Evolutionary conservation across 2,329 filamentous ascomycete genomes (phyloP), one percentile per base, ranked within the genome.

Genomic region (Rhytidhysteron rufulum): DNA sequence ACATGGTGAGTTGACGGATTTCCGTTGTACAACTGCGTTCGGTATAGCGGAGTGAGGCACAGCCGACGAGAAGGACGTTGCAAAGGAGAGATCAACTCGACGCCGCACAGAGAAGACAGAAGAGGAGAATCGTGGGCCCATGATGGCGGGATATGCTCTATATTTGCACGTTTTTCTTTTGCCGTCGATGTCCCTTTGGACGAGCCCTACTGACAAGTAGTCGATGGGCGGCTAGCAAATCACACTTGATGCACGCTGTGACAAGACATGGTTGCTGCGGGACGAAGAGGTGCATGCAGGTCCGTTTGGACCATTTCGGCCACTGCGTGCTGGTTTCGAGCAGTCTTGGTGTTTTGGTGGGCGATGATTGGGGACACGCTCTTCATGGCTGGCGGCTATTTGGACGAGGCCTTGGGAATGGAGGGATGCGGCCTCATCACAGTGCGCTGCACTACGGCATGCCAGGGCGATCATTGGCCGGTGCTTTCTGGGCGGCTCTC

Each of bases 81-180:
- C 50, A 42, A 46, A 51, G 50, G 39, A 50, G 50, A 56, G 53
- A 55, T 58, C 53, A 54, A 55, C 50, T 54, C 48, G 45, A 45
- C n/a, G 42, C 45, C 46, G 45, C 39, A 45, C 44, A 45, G 40
- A 35, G 34, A 25, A n/a, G 31, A 33, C 46, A 56, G 49, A 44
- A 47, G 43, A 51, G 51, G 42, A 44, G 45, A 49, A 39, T 47
- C 43, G 46, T 48, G 47, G 48, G 56, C 36, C 37, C 30, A 24
- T 24, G 11, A 8, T 17, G 22, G 29, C 29, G 37, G 37, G 27
- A 22, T 20, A 13, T 11, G 8, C 37, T 57, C 60, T 63, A 64
- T 64, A 65, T 62, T 63, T 56, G 50, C 55, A 41, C 22, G 34
- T 8, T n/a, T 3, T 24, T 24, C 19, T 24, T 22, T 19, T 33